Conservation (phyloP, 108 stramenopile species). For the Pseudonitzschia multiseries region DNA sequence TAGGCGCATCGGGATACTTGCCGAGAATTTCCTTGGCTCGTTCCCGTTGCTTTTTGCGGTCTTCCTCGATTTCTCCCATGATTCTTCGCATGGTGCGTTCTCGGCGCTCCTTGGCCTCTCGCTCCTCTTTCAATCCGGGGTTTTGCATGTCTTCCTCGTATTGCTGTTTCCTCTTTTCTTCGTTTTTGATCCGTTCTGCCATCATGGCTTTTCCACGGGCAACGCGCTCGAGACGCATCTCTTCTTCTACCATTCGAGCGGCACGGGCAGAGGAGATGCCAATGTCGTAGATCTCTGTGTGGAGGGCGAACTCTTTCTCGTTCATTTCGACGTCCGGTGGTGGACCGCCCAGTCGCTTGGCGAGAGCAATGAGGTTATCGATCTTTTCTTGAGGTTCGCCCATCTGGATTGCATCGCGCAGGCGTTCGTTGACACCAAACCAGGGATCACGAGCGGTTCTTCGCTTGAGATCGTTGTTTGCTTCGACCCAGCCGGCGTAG, state of each 20-base stretch:
- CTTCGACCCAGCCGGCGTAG: conserved; percentile 66
- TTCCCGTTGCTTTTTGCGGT: conserved; percentile 48
- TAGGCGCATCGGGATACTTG: conserved; percentile 60
- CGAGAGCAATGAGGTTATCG: conserved; percentile 45
- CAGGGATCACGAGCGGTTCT: conserved; percentile 67
- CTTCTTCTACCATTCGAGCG: conserved; percentile 40
- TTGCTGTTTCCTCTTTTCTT: conserved; percentile 47
- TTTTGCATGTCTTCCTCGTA: conserved; percentile 60
- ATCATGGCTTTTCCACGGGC: conserved; percentile 57
- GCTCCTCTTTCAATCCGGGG: conserved; percentile 51
- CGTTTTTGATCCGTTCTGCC: conserved; percentile 52
- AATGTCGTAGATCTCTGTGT: conserved; percentile 74
- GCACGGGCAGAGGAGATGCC: conserved; percentile 46
- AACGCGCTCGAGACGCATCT: conserved; percentile 49
- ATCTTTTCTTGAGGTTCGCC: conserved; percentile 58
- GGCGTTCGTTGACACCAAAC: conserved; percentile 78
- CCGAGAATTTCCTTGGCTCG: conserved; percentile 59
- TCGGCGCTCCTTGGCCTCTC: conserved; percentile 60
- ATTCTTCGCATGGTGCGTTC: conserved; percentile 55
- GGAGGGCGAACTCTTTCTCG: conserved; percentile 58
- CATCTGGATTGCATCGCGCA: conserved; percentile 73
- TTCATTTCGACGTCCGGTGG: conserved; percentile 58
- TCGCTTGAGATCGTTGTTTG: conserved; percentile 60
- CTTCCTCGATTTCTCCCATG: conserved; percentile 61
- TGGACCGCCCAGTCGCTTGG: conserved; percentile 69